phyloP scores from a whole-genome alignment of 495 filamentous ascomycete genomes.

The Penicillium odoratum region DNA sequence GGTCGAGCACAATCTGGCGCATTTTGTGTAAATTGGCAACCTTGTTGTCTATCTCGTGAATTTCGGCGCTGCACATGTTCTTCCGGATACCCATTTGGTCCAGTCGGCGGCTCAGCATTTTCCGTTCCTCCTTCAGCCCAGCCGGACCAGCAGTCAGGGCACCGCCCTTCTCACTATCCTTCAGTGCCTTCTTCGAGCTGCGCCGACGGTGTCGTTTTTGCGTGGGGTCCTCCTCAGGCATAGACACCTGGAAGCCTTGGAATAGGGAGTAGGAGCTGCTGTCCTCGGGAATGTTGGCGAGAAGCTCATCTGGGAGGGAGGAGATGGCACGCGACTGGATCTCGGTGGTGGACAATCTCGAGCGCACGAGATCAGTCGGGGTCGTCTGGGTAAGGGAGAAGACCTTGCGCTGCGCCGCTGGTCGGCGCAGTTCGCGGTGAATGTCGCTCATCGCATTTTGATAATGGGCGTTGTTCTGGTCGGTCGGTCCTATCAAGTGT shows the following conservation, averaged over 20 bases:
- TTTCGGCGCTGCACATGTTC: conserved; percentile 96
- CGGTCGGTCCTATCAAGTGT: conserved; percentile 74
- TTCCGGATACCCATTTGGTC: conserved; percentile 93
- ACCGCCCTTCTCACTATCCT: conserved; percentile 53
- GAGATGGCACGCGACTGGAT: conserved; percentile 93
- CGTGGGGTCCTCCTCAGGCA: conserved; percentile 70
- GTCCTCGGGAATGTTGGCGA: conserved; percentile 81
- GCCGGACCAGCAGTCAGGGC: conserved; percentile 63
- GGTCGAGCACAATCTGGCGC: conserved; percentile 89
- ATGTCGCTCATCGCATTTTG: conserved; percentile 85
- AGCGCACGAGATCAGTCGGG: conserved; percentile 89
- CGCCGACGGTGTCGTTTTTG: conserved; percentile 69
- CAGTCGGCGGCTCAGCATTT: conserved; percentile 72
- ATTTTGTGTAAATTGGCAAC: conserved; percentile 91
- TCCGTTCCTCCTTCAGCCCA: conserved; percentile 75
- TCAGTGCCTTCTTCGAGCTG: conserved; percentile 70
- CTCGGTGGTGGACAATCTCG: conserved; percentile 85
- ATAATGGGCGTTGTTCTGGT: conserved; percentile 64
- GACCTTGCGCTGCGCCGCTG: conserved; percentile 80
- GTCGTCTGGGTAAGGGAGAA: conserved; percentile 86
- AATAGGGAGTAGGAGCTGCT: conserved; percentile 88
- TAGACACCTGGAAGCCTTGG: conserved; percentile 89
- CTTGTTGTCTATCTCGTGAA: conserved; percentile 95
- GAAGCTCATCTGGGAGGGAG: conserved; percentile 86
- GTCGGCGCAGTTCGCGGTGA: conserved; percentile 81